Percentiles rank a stretch among this genome's conserved stretches.
These are phyloP conservation scores for Monosporascus sp. DNA, from an alignment of 2,329 filamentous ascomycete genomes.

Conservation along the genomic window DNA sequence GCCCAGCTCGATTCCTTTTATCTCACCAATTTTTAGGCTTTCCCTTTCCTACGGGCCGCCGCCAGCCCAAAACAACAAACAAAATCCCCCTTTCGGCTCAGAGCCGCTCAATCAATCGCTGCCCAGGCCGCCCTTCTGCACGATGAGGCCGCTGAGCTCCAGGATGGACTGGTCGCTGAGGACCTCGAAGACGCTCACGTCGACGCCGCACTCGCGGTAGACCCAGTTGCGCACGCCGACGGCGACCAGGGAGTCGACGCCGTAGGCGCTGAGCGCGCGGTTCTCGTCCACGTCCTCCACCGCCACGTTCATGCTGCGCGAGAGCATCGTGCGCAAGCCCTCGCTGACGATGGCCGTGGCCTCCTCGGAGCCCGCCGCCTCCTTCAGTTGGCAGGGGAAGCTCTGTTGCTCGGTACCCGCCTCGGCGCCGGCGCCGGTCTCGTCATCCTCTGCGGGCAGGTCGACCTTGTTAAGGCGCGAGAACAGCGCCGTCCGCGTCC, in stretches of 20 bases:
- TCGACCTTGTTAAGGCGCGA: constrained; percentile 44
- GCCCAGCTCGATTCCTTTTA: no score
- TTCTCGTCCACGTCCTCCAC: constrained; percentile 38
- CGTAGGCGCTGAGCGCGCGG: constrained; percentile 38
- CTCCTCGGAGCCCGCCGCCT: constrained; percentile 21
- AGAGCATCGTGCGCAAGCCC: constrained; percentile 35
- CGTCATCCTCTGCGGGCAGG: constrained; percentile 22
- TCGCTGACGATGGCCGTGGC: constrained; percentile 27
- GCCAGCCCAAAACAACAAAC: no score
- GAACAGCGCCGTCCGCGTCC: constrained; percentile 45
- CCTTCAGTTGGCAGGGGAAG: not conserved
- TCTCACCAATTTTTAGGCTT: no score
- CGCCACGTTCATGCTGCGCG: constrained; percentile 39
- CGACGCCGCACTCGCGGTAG: constrained; percentile 35
- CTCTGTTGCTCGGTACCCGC: constrained; percentile 1
- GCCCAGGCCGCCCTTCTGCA: constrained; percentile 11
- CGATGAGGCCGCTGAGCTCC: constrained; percentile 32
- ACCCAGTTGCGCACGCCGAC: constrained; percentile 50
- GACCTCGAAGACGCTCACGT: constrained; percentile 43
- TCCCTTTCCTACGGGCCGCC: no score
- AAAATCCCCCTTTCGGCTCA: no score
- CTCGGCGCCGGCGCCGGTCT: not conserved
- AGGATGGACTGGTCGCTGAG: constrained; percentile 36
- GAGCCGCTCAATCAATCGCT: no score
- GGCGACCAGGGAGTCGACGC: constrained; percentile 47